Percentiles rank a stretch among this genome's conserved stretches.
These are phyloP conservation scores for Wallacemonas sp. DNA, from an alignment of 208 protist species.

Conservation along the genomic window DNA sequence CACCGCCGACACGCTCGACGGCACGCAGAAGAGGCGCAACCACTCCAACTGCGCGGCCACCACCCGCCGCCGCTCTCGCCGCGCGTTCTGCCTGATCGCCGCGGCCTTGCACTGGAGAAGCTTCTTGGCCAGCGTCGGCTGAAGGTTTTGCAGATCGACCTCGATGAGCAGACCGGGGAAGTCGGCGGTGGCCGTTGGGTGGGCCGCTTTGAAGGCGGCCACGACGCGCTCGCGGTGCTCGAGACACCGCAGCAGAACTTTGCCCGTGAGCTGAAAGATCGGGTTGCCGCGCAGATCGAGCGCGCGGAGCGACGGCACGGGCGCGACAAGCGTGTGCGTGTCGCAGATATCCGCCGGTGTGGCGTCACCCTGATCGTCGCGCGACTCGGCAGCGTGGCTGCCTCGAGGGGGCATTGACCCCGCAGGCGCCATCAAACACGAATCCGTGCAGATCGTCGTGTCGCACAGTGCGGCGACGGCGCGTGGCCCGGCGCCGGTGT, in stretches of 20 bases:
- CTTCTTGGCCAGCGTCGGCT: conserved; percentile 2
- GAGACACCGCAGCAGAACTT: conserved; percentile 27
- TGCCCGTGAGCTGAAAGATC: conserved; percentile 34
- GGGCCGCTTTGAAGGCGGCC: background rate
- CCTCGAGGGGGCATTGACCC: background rate
- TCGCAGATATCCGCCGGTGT: background rate
- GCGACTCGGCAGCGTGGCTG: no score
- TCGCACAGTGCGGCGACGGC: conserved; percentile 27
- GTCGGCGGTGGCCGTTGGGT: background rate
- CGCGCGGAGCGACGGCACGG: conserved; percentile 10
- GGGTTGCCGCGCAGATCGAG: conserved; percentile 29
- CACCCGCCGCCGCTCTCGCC: background rate
- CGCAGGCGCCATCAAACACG: background rate
- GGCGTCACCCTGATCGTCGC: no score
- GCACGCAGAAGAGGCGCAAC: conserved; percentile 20
- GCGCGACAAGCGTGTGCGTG: conserved; percentile 13
- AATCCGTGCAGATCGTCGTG: conserved; percentile 1
- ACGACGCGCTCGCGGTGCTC: conserved; percentile 6
- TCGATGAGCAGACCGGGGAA: background rate
- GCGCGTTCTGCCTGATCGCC: conserved; percentile 7
- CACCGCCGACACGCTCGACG: no score
- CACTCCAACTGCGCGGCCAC: background rate
- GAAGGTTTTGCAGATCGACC: background rate
- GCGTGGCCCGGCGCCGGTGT: conserved; percentile 39
- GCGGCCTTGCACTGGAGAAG: conserved; percentile 6